These are phyloP conservation scores for Sarocladium oryzae DNA, from an alignment of 2,329 filamentous ascomycete species.

Conservation along the genomic window DNA sequence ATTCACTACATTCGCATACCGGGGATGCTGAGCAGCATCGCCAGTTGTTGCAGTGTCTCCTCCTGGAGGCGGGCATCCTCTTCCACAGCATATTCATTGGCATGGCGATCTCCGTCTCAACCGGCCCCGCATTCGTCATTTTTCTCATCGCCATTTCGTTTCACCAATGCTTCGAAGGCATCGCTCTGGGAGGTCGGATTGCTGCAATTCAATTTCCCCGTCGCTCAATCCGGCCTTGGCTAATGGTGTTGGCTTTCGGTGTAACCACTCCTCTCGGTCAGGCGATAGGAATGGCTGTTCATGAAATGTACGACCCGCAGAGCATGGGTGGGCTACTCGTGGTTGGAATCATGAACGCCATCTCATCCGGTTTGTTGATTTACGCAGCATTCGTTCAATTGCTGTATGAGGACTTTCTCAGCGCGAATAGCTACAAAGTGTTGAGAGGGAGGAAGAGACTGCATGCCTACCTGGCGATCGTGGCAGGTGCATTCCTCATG, in stretches of 20 bases:
- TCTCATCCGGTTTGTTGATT: constrained; percentile 71
- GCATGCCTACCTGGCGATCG: constrained; percentile 57
- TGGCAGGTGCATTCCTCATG: constrained; percentile 61
- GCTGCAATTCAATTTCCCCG: constrained; percentile 74
- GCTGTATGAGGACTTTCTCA: constrained; percentile 76
- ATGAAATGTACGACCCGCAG: constrained; percentile 73
- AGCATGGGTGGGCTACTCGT: constrained; percentile 71
- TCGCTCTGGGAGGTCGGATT: constrained; percentile 79
- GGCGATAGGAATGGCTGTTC: constrained; percentile 71
- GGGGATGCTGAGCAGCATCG: constrained; percentile 46
- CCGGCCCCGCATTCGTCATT: constrained; percentile 71
- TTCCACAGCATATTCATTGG: constrained; percentile 85
- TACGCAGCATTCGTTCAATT: constrained; percentile 82
- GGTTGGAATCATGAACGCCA: constrained; percentile 83
- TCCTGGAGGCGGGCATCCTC: constrained; percentile 76
- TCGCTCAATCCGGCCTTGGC: constrained; percentile 69
- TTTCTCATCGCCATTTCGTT: constrained; percentile 76
- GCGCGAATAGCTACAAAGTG: constrained; percentile 65
- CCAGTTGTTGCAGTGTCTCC: constrained; percentile 67
- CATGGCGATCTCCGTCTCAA: constrained; percentile 78
- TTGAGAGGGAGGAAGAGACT: constrained; percentile 56
- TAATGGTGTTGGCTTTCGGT: constrained; percentile 74
- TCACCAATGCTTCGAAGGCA: constrained; percentile 83
- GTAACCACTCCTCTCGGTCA: constrained; percentile 76
- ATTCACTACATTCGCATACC: constrained; percentile 8